Evolutionary conservation across 305 asterid species (phyloP).

Genomic region (Solanum chacoense): DNA sequence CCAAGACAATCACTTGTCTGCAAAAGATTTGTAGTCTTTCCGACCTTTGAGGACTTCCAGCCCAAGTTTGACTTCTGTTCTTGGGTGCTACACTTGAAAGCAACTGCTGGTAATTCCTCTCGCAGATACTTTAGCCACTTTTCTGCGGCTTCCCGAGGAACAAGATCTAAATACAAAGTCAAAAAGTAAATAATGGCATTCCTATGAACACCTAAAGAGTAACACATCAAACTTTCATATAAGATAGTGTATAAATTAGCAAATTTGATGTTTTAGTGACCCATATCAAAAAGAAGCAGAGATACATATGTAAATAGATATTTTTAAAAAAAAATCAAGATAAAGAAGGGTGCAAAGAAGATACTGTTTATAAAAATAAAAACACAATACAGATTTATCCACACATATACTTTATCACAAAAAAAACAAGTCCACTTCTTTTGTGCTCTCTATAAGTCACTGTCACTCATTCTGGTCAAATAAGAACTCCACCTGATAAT

Average conservation of each 20-base stretch:
- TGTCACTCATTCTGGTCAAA: neutral
- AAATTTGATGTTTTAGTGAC: neutral
- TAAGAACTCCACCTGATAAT: neutral
- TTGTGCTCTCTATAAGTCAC: neutral
- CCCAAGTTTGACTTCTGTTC: slow-evolving; percentile 90
- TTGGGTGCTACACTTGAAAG: slow-evolving; percentile 87
- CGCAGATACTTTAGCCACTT: slow-evolving; percentile 94
- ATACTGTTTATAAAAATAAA: neutral
- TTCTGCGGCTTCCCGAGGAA: slow-evolving; percentile 86
- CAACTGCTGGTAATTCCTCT: slow-evolving; percentile 58
- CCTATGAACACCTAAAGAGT: neutral
- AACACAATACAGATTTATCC: neutral
- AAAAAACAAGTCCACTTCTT: neutral
- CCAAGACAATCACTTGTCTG: slow-evolving; percentile 92
- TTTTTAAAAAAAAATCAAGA: neutral
- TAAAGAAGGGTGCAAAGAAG: neutral
- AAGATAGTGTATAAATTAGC: neutral
- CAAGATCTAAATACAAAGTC: slow-evolving; percentile 49
- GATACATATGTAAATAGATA: neutral
- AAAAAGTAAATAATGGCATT: neutral
- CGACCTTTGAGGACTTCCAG: slow-evolving; percentile 68
- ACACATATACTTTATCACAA: neutral
- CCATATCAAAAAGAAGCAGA: neutral
- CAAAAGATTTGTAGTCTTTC: slow-evolving; percentile 29
- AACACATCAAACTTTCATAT: neutral